phyloP scores from a whole-genome alignment of 139 green algal species.

The Tetratostichococcus sp. region DNA sequence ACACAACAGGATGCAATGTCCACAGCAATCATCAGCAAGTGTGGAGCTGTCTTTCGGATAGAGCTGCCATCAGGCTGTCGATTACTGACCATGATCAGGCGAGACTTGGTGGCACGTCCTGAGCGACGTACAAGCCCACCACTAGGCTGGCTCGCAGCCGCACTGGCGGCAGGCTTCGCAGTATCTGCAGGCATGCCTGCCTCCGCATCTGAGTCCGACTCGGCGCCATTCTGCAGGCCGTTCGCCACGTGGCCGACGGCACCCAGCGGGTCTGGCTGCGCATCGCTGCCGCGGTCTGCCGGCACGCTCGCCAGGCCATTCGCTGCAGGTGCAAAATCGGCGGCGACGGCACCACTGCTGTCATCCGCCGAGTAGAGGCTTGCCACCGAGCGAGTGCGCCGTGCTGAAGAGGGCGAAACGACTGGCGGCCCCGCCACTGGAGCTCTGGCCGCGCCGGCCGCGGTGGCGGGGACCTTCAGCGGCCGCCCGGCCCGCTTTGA shows the following conservation, averaged over 20 bases:
- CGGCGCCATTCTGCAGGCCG: no score
- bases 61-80: no score
- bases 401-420: neutral
- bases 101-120: neutral
- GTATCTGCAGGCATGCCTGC: no score
- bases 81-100: no score
- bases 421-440: neutral
- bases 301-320: neutral
- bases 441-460: neutral
- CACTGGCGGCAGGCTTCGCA: neutral
- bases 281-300: neutral
- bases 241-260: no score
- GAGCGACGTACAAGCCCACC: neutral
- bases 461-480: neutral
- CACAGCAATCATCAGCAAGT: no score
- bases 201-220: no score
- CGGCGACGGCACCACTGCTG: neutral
- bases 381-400: neutral
- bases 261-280: neutral
- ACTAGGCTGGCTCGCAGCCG: neutral
- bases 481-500: neutral
- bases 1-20: no score
- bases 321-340: no score
- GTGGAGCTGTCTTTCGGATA: no score
- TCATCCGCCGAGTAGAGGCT: no score